Conservation (phyloP, 352 stramenopile genomes). For the Phytophthora multivora region DNA sequence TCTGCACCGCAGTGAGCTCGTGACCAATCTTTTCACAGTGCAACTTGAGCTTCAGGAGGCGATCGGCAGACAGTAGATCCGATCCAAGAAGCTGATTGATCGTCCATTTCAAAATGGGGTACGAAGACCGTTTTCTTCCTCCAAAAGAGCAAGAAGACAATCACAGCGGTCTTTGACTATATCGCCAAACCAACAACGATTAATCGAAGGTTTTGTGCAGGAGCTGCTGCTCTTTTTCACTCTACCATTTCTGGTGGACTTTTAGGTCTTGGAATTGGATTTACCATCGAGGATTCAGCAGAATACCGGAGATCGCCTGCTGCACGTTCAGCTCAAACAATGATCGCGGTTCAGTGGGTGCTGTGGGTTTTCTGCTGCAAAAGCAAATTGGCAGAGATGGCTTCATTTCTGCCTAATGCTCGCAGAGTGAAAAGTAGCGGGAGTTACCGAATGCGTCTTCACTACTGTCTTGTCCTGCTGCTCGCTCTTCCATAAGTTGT, state of each 20-base stretch:
- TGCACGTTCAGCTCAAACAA: conserved; percentile 44
- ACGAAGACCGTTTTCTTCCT: too few species aligned
- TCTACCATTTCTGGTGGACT: conserved; percentile 37
- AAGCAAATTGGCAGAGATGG: too few species aligned
- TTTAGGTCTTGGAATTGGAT: conserved; percentile 36
- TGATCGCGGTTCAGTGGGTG: too few species aligned
- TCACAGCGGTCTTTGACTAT: conserved; percentile 19
- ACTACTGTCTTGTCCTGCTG: neutral
- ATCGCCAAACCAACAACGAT: conserved; percentile 17
- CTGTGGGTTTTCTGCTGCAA: too few species aligned
- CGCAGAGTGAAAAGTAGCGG: conserved; percentile 28
- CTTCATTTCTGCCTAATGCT: conserved; percentile 11
- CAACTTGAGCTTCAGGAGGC: conserved; percentile 11
- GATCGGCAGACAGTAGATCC: conserved; percentile 6
- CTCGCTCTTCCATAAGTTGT: conserved; percentile 39
- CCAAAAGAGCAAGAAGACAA: too few species aligned
- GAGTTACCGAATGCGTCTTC: neutral
- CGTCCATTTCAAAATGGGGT: neutral
- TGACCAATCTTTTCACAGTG: conserved; percentile 15
- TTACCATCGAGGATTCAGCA: conserved; percentile 53
- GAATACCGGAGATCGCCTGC: conserved; percentile 36
- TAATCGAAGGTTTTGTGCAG: conserved; percentile 31
- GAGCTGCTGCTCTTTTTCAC: conserved; percentile 35
- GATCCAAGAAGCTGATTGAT: conserved; percentile 25
- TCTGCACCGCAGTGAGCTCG: neutral